Evolutionary conservation across 225 moss, liverwort and hornwort species (phyloP).

Genomic region (Bryoerythrophyllum caledonicum): DNA sequence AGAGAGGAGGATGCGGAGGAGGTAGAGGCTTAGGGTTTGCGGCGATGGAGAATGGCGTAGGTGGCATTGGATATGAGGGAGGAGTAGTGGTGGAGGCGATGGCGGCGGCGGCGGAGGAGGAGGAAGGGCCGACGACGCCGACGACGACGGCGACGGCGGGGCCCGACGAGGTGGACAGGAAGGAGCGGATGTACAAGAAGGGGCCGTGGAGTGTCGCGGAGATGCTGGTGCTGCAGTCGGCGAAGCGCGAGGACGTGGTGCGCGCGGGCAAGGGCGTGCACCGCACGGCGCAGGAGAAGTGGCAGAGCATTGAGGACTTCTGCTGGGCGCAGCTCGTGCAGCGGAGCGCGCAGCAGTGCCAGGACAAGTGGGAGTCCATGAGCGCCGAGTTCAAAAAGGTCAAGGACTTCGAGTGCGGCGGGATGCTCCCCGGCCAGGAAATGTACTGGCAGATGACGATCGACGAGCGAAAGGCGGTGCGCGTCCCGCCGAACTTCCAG

Average conservation of each 20-base stretch:
- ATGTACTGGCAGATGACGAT: conserved; percentile 78
- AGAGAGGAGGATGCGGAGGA: conserved; percentile 2
- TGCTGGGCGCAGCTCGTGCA: conserved; percentile 75
- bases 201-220: conserved; percentile 46
- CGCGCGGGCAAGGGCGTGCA: conserved; percentile 55
- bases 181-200: conserved; percentile 46
- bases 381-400: conserved; percentile 86
- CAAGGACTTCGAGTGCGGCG: conserved; percentile 67
- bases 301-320: conserved; percentile 79
- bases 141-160: conserved; percentile 31
- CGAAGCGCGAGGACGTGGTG: conserved; percentile 48
- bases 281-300: conserved; percentile 79
- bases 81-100: conserved; percentile 15
- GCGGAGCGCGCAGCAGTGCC: conserved; percentile 78
- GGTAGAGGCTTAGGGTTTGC: conserved; percentile 29
- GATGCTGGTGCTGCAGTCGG: conserved; percentile 48
- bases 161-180: conserved; percentile 39
- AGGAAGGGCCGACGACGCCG: conserved; percentile 39
- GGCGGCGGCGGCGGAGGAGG: conserved; percentile 18
- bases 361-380: conserved; percentile 87
- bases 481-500: conserved; percentile 78
- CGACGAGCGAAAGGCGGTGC: conserved; percentile 70
- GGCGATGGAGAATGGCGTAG: conserved; percentile 29
- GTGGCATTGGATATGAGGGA: conserved; percentile 18
- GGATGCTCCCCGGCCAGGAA: conserved; percentile 45